Conservation (phyloP, 2,329 filamentous ascomycete genomes). For the Coniochaeta sp. region DNA sequence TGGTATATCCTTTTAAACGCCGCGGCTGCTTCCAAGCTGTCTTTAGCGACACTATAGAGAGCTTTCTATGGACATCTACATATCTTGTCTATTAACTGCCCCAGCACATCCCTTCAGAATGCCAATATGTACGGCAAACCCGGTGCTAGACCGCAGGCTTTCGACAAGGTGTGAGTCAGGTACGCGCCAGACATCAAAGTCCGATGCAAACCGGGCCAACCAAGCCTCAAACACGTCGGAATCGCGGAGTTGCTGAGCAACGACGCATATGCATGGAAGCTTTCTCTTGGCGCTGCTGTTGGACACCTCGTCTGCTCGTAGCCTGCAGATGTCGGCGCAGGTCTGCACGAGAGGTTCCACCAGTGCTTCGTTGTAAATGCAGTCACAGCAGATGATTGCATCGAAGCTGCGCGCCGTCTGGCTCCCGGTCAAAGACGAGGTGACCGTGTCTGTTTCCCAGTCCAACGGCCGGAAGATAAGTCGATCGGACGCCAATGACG, state of each 20-base stretch:
- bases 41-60: no score
- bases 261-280: constrained; percentile 61
- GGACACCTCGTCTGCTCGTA: constrained; percentile 31
- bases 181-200: constrained; percentile 72
- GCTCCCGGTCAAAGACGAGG: constrained; percentile 28
- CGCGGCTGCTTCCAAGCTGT: no score
- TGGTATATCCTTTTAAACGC: no score
- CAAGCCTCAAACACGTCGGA: constrained; percentile 80
- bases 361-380: constrained; percentile 88
- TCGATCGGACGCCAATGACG: constrained; percentile 18
- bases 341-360: constrained; percentile 76
- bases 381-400: constrained; percentile 78
- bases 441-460: constrained; percentile 68
- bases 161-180: constrained; percentile 54
- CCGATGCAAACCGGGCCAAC: constrained; percentile 58
- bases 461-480: constrained; percentile 61
- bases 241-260: constrained; percentile 84
- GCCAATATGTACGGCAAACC: constrained; percentile 79
- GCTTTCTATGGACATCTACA: neutral
- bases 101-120: constrained; percentile 39
- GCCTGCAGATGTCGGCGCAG: constrained; percentile 64
- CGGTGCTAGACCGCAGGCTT: constrained; percentile 54
- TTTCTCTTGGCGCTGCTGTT: constrained; percentile 7
- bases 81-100: neutral
- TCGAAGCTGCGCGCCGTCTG: constrained; percentile 48